Conservation (phyloP, 176 grass and related monocot species). For the Zea luxurians region DNA sequence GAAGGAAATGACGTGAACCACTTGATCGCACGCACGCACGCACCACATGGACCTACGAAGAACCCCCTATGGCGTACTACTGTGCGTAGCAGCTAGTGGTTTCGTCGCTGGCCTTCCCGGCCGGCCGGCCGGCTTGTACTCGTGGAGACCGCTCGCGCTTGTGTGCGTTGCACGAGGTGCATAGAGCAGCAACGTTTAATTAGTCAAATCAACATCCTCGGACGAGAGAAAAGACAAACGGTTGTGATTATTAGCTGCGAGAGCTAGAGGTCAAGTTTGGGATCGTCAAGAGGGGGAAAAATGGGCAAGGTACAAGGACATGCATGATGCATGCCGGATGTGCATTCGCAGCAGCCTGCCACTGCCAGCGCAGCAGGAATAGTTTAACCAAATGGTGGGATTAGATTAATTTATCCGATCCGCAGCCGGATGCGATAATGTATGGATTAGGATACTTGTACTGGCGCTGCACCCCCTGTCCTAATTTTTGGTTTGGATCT, state of each 20-base stretch:
- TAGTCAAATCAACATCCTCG: neutral
- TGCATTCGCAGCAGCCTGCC: neutral
- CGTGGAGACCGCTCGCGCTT: neutral
- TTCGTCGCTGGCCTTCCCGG: neutral
- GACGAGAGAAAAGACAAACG: neutral
- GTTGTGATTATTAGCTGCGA: constrained; percentile 4
- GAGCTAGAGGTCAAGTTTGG: constrained; percentile 1
- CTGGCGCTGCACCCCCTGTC: too few species aligned
- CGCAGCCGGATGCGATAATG: too few species aligned
- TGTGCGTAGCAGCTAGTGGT: neutral
- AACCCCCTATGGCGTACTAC: too few species aligned
- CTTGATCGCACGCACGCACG: too few species aligned
- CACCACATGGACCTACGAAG: too few species aligned
- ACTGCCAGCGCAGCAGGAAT: neutral
- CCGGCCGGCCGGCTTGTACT: too few species aligned
- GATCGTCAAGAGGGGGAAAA: neutral
- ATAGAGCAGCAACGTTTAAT: constrained; percentile 12
- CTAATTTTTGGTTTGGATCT: too few species aligned
- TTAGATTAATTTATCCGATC: constrained; percentile 24
- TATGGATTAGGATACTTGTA: too few species aligned
- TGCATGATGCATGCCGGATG: constrained; percentile 12
- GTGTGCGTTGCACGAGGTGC: constrained; percentile 5
- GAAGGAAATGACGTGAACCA: too few species aligned
- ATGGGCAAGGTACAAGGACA: constrained; percentile 4
- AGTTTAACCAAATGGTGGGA: neutral